Evolutionary conservation across 768 basidiomycete genomes (phyloP).

Genomic region (Kwoniella sp.): DNA sequence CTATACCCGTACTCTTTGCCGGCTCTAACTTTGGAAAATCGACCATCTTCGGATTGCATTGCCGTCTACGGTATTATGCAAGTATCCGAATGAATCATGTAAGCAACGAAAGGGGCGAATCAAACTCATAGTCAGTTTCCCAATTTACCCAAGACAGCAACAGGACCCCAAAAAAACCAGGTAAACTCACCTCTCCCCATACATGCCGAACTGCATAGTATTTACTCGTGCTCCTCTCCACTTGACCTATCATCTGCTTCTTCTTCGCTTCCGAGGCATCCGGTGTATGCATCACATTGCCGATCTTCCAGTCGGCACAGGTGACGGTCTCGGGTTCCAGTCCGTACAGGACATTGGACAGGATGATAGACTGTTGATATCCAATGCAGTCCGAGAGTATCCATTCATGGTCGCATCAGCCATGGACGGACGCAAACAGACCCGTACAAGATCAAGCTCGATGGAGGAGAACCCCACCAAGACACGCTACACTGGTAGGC

Average conservation of each 20-base stretch:
- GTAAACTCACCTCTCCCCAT: conserved; percentile 16
- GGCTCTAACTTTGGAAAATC: not conserved
- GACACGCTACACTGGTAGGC: no score
- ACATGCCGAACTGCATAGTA: conserved; percentile 2
- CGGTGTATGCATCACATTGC: conserved; percentile 2
- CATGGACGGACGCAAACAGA: no score
- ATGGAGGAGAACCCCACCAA: no score
- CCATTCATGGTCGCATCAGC: no score
- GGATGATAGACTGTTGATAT: conserved; percentile 7
- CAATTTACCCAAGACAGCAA: no score
- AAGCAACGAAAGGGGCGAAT: no score
- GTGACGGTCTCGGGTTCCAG: conserved; percentile 1
- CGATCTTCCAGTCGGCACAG: conserved; percentile 11
- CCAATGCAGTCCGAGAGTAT: no score
- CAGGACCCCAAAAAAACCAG: no score
- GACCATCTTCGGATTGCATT: not conserved
- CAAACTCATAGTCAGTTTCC: no score
- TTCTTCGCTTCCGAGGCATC: not conserved
- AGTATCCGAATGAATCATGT: not conserved
- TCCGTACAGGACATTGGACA: conserved; percentile 1
- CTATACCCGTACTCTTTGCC: conserved; percentile 11
- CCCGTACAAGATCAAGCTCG: no score
- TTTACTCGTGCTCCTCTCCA: conserved; percentile 3
- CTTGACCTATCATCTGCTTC: conserved; percentile 1
- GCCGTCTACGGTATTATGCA: not conserved